Percentiles rank a stretch among this genome's conserved stretches.
Conservation (phyloP, 768 basidiomycete genomes). For the Suillus ampliporus region DNA sequence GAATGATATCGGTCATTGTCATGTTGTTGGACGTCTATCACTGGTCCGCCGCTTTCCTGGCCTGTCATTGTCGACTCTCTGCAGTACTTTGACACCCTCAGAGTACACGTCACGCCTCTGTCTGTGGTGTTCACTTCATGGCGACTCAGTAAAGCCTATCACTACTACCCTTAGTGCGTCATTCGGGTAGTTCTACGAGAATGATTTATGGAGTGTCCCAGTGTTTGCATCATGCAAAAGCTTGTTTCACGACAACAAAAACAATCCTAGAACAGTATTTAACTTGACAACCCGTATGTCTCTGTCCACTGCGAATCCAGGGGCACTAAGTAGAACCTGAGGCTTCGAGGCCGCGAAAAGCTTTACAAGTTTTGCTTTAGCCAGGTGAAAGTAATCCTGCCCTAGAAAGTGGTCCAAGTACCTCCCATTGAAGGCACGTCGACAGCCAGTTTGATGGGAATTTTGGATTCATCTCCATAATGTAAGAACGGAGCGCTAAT, state of each 20-base stretch:
- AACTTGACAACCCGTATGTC: background rate
- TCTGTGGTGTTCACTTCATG: background rate
- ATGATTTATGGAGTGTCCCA: background rate
- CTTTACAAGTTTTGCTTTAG: background rate
- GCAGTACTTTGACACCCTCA: background rate
- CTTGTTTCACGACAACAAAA: background rate
- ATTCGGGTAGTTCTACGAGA: background rate
- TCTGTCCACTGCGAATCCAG: background rate
- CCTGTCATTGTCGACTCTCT: background rate
- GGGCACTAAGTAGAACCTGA: background rate
- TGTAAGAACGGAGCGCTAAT: too few relatives aligned
- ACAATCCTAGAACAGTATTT: background rate
- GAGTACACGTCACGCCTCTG: background rate
- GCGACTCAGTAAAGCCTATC: background rate
- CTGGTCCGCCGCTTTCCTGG: background rate
- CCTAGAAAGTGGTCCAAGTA: too few relatives aligned
- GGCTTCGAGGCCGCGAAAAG: background rate
- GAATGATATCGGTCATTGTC: constrained; percentile 22
- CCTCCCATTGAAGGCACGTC: too few relatives aligned
- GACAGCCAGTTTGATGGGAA: too few relatives aligned
- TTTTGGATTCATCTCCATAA: too few relatives aligned
- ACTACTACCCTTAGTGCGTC: background rate
- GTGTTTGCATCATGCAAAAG: background rate
- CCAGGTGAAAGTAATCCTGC: too few relatives aligned
- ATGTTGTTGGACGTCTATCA: background rate